Conservation (phyloP, 2,329 filamentous ascomycete species). For the Colletotrichum chlorophyti region DNA sequence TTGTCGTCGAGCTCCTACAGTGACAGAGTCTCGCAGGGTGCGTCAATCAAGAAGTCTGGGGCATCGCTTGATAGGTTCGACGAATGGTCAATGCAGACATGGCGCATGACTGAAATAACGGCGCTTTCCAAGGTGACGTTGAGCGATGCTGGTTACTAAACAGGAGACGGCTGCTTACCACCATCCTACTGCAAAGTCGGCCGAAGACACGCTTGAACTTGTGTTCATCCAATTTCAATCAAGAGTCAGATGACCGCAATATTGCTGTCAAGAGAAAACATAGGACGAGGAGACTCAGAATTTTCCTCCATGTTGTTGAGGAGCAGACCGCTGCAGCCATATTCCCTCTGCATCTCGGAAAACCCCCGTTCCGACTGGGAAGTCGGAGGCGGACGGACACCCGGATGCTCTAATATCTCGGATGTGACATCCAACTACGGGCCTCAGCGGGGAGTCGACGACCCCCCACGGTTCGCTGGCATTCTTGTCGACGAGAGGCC, state of each 20-base stretch:
- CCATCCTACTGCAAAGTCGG: neutral
- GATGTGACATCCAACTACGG: neutral
- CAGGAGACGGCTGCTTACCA: constrained; percentile 4
- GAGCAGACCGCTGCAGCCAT: no score
- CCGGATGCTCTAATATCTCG: neutral
- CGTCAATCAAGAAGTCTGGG: no score
- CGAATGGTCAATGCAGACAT: no score
- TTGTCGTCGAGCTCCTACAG: no score
- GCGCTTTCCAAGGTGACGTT: neutral
- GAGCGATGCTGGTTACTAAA: neutral
- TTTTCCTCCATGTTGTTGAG: no score
- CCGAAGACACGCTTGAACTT: neutral
- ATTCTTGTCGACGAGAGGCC: neutral
- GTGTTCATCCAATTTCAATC: neutral
- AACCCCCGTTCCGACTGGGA: constrained; percentile 5
- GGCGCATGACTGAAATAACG: neutral
- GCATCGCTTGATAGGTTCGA: no score
- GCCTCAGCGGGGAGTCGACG: neutral
- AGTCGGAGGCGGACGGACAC: constrained; percentile 4
- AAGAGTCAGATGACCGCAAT: neutral
- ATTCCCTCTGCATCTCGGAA: constrained; percentile 15
- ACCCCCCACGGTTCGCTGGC: neutral
- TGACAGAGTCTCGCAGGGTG: no score
- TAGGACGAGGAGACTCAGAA: no score
- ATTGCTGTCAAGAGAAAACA: neutral